These are phyloP conservation scores for Leishmania gerbilli DNA, from an alignment of 208 protist species.

Conservation along the genomic window DNA sequence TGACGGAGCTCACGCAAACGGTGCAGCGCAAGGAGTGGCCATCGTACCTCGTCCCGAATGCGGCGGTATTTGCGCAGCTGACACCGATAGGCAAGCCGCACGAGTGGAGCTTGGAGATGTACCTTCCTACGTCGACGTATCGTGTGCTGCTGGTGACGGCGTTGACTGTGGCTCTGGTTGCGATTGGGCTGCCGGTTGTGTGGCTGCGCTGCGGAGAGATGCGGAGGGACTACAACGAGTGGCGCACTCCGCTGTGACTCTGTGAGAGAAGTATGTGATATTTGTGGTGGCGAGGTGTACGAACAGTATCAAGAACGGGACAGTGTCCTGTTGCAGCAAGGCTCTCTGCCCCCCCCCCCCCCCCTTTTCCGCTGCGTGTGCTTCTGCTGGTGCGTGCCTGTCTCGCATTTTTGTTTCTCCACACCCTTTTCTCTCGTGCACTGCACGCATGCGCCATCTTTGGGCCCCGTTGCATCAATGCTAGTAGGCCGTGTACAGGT, in stretches of 20 bases:
- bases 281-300: not conserved
- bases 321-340: not conserved
- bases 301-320: not conserved
- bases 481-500: not conserved
- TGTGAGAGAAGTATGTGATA: not conserved
- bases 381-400: not conserved
- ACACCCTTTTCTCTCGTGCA: not conserved
- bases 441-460: not conserved
- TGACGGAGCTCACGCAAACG: not conserved
- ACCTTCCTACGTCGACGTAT: constrained; percentile 59
- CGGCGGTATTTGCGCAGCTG: constrained; percentile 54
- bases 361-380: not conserved
- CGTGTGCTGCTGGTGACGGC: constrained; percentile 41
- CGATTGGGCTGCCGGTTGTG: constrained; percentile 60
- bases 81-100: constrained; percentile 29
- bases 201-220: constrained; percentile 63
- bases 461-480: not conserved
- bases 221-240: constrained; percentile 51
- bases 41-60: constrained; percentile 69
- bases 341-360: not conserved
- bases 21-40: constrained; percentile 44
- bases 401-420: not conserved
- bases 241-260: constrained; percentile 30
- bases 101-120: constrained; percentile 61
- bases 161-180: constrained; percentile 33